Evolutionary conservation across 106 monocot species (phyloP), one percentile per base, ranked within the genome.

Genomic region (Phalaenopsis equestris): DNA sequence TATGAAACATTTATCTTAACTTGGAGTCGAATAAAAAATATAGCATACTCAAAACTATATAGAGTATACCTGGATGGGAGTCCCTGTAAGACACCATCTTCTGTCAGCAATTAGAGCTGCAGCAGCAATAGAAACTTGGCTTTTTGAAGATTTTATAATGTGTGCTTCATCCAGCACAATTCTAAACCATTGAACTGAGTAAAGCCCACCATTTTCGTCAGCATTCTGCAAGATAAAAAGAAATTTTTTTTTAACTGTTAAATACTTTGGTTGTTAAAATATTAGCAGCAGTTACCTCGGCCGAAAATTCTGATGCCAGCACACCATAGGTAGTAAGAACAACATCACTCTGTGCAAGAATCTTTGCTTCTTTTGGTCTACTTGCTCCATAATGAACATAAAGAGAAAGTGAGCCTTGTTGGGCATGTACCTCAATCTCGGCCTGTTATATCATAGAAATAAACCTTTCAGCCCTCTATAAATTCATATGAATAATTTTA

Each of bases 151-250:
- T 81, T 98, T 98, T 75, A 98, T 94, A 42, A 81, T 92, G 81
- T 98, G 97, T 58, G 97, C 97, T 88, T 98, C 97, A 79, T 98
- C 97, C 75, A 98, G 90, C 65, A 98, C 88, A 75, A 98, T 80
- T 85, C 97, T 89, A 57, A 94, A 98, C 97, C 97, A 98, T 41
- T 81, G 79, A 55, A 98, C 89, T 49, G 89, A 89, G 58, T 89
- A 98, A 57, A 98, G 92, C 41, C 87, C 97, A 55, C 94, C 94
- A 88, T 85, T 94, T 6, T 98, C 94, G 85, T 87, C 85, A 82
- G 84, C 72, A 79, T 89, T 89, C 97, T 97, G 81, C 55, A 90
- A 86, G 15, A 82, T 56, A 61, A n/a, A 42, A 19, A 42, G 10
- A 37, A 73, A 4, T 81, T 76, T 24, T 48, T 24, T 43, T 74